These are phyloP conservation scores for Priceomyces medius DNA, from an alignment of 805 yeast species.

Conservation along the genomic window DNA sequence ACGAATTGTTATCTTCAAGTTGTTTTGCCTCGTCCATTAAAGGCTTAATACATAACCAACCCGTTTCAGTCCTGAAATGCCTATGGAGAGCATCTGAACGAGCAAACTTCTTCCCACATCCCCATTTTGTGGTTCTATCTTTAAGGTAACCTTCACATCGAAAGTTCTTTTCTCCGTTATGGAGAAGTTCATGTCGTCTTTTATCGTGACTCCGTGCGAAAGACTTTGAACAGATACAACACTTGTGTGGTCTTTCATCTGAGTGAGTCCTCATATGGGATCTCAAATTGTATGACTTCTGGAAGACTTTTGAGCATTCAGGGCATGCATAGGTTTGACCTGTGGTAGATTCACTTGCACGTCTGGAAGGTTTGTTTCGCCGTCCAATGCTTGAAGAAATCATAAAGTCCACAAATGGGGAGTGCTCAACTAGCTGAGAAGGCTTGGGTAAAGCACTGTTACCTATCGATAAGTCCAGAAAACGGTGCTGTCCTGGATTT, in stretches of 20 bases:
- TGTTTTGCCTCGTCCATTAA: slow-evolving; percentile 57
- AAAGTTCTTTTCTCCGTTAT: slow-evolving; percentile 68
- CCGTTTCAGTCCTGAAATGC: slow-evolving; percentile 75
- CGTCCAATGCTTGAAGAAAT: slow-evolving; percentile 30
- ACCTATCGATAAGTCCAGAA: neutral
- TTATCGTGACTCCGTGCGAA: slow-evolving; percentile 79
- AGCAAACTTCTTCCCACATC: slow-evolving; percentile 72
- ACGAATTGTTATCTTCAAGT: neutral
- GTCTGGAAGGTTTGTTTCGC: slow-evolving; percentile 24
- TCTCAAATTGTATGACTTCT: slow-evolving; percentile 49
- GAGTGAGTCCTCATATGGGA: slow-evolving; percentile 57
- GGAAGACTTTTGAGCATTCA: slow-evolving; percentile 45
- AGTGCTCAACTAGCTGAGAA: slow-evolving; percentile 27
- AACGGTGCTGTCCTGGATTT: neutral
- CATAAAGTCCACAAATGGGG: slow-evolving; percentile 34
- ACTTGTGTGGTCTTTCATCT: slow-evolving; percentile 66
- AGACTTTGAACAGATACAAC: slow-evolving; percentile 61
- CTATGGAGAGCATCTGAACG: slow-evolving; percentile 76
- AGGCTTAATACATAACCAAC: slow-evolving; percentile 66
- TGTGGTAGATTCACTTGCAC: slow-evolving; percentile 5
- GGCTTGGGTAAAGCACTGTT: neutral
- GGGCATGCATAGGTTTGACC: slow-evolving; percentile 35
- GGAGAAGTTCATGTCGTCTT: slow-evolving; percentile 73
- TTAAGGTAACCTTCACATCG: slow-evolving; percentile 61
- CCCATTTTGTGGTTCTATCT: slow-evolving; percentile 65